These are phyloP conservation scores for Wickerhamomyces queroliae DNA, from an alignment of 805 yeast genomes.

Conservation along the genomic window DNA sequence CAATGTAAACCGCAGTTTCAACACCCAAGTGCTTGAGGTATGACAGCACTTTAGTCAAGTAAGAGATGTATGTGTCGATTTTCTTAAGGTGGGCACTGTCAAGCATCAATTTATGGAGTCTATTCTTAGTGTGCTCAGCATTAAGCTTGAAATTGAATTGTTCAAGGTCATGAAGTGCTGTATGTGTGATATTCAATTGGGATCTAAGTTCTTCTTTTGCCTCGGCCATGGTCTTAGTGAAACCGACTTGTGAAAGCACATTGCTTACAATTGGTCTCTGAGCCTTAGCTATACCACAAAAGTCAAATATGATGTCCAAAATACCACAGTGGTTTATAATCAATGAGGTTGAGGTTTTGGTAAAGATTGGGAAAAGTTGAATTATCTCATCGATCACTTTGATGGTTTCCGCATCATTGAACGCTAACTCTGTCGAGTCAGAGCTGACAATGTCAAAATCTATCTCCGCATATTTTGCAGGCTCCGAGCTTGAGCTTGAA, in stretches of 20 bases:
- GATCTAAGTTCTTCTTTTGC: conserved; percentile 48
- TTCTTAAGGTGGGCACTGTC: conserved; percentile 60
- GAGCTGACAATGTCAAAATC: conserved; percentile 77
- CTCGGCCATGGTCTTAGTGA: conserved; percentile 58
- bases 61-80: conserved; percentile 57
- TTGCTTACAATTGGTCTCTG: conserved; percentile 65
- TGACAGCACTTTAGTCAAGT: conserved; percentile 53
- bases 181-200: conserved; percentile 72
- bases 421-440: conserved; percentile 39
- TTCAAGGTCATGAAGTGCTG: conserved; percentile 75
- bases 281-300: conserved; percentile 73
- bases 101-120: conserved; percentile 63
- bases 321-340: conserved; percentile 79
- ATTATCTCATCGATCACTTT: conserved; percentile 76
- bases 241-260: conserved; percentile 71
- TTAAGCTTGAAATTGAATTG: conserved; percentile 72
- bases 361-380: conserved; percentile 60
- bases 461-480: conserved; percentile 71
- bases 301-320: conserved; percentile 69
- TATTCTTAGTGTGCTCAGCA: conserved; percentile 56
- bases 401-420: conserved; percentile 84
- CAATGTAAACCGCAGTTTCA: conserved; percentile 48
- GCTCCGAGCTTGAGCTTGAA: conserved; percentile 57
- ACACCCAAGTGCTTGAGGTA: conserved; percentile 57
- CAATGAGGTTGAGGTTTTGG: conserved; percentile 47